Evolutionary conservation across 441 rosid genomes (phyloP), one percentile per base, ranked within the genome.

Genomic region (Aquilaria agallochum): DNA sequence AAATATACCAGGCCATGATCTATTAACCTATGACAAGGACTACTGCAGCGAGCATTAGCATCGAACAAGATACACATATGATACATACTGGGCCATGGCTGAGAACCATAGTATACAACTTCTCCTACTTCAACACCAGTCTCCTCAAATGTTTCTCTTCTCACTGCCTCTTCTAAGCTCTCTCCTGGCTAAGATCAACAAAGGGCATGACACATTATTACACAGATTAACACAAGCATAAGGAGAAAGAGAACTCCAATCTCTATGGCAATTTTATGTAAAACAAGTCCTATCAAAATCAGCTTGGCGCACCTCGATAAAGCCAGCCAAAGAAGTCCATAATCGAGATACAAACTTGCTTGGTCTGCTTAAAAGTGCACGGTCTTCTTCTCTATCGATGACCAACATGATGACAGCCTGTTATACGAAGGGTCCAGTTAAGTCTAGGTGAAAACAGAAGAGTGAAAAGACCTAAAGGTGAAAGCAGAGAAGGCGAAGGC

Each of bases 241-340:
- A 36, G 42, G 42, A 36, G 42, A 36, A 36, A 36, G 45, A 40
- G 9, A 40, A 40, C 45, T 40, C 9, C 45, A 40, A 40, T 40
- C 7, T 40, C 45, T 8, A 40, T 10, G 9, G 45, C 7, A 40
- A 6, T 3, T 3, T 40, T 40, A 40, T 6, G 45, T 8, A 40
- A 40, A 40, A 40, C 45, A 40, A 40, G 45, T 40, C 45, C 9
- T 40, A 6, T 40, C 27, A 40, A 40, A 40, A 8, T 40, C 45
- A 40, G 45, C 45, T 40, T 40, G 45, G 1, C 45, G 9, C 71
- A 93, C 98, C 94, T 94, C 99, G 63, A 91, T 74, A 74, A 94
- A 94, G 59, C 97, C 99, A 67, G 97, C 89, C 76, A 89, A 76
- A 76, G 97, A 94, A 74, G 95, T 94, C 97, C 99, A 94, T 94